phyloP scores from a whole-genome alignment of 2,329 filamentous ascomycete species.

The Phaeophleospora eucalypticola region DNA sequence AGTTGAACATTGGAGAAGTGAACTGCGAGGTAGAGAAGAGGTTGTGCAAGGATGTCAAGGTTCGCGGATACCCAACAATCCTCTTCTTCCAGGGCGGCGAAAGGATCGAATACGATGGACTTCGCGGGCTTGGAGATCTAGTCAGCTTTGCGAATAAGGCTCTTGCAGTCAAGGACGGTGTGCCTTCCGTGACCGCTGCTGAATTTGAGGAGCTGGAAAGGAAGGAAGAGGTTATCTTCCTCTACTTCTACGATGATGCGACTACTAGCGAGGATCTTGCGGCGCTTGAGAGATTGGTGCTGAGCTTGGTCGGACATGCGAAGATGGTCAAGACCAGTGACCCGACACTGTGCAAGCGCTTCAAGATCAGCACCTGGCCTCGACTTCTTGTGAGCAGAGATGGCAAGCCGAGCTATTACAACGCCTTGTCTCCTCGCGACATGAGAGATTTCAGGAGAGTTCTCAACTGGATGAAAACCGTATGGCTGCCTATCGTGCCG shows the following conservation, averaged over 20 bases:
- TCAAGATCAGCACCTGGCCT: conserved; percentile 97
- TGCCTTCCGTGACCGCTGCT: conserved; percentile 74
- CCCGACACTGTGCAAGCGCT: conserved; percentile 68
- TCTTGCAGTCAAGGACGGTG: conserved; percentile 68
- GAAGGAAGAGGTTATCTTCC: conserved; percentile 91
- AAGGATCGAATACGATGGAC: conserved; percentile 85
- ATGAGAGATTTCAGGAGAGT: conserved; percentile 85
- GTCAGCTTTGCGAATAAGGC: conserved; percentile 83
- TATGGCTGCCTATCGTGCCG: conserved; percentile 93
- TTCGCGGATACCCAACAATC: conserved; percentile 81
- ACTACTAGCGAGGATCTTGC: conserved; percentile 89
- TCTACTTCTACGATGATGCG: conserved; percentile 96
- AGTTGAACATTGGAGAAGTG: conserved; percentile 89
- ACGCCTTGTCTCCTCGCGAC: conserved; percentile 77
- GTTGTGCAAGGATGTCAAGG: conserved; percentile 85
- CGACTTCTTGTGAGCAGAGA: conserved; percentile 84
- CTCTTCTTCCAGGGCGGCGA: conserved; percentile 90
- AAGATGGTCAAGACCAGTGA: conserved; percentile 90
- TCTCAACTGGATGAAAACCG: conserved; percentile 87
- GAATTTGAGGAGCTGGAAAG: conserved; percentile 79
- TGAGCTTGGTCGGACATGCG: conserved; percentile 85
- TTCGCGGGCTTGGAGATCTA: conserved; percentile 87
- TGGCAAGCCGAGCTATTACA: conserved; percentile 85
- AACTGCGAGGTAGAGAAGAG: conserved; percentile 84
- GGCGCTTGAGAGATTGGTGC: conserved; percentile 78